Conservation (phyloP, 2,329 filamentous ascomycete genomes). For the Neonectria coccinea region DNA sequence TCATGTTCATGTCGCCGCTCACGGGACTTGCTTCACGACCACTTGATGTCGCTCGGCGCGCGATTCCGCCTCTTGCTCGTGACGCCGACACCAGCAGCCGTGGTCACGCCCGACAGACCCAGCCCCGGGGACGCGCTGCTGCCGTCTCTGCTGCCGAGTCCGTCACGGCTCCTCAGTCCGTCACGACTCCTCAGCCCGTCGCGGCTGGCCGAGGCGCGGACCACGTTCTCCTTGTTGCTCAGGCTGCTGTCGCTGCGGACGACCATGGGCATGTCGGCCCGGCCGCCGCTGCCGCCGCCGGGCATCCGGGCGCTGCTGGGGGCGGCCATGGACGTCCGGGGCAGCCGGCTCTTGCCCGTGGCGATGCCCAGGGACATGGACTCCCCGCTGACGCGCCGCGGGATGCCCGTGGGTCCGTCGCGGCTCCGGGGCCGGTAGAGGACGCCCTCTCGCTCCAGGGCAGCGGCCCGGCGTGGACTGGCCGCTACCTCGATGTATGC, state of each 20-base stretch:
- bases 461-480: constrained; percentile 56
- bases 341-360: constrained; percentile 53
- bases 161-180: constrained; percentile 15
- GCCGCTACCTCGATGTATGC: constrained; percentile 67
- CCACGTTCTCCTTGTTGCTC: constrained; percentile 55
- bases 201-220: constrained; percentile 42
- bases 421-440: constrained; percentile 57
- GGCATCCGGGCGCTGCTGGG: constrained; percentile 39
- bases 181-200: constrained; percentile 35
- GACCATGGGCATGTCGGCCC: constrained; percentile 47
- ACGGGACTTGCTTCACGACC: constrained; percentile 34
- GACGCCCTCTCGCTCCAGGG: constrained; percentile 56
- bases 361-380: constrained; percentile 43
- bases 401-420: constrained; percentile 57
- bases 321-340: constrained; percentile 52
- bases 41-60: constrained; percentile 44
- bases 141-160: constrained; percentile 39
- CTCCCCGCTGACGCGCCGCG: constrained; percentile 58
- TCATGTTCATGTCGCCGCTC: background rate
- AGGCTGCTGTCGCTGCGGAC: constrained; percentile 54
- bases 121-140: constrained; percentile 31
- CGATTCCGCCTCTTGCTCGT: constrained; percentile 44
- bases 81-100: constrained; percentile 21
- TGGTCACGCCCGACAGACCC: constrained; percentile 29
- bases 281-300: constrained; percentile 31